Conservation (phyloP, 208 protist genomes). For the Wallacemonas sp. region DNA sequence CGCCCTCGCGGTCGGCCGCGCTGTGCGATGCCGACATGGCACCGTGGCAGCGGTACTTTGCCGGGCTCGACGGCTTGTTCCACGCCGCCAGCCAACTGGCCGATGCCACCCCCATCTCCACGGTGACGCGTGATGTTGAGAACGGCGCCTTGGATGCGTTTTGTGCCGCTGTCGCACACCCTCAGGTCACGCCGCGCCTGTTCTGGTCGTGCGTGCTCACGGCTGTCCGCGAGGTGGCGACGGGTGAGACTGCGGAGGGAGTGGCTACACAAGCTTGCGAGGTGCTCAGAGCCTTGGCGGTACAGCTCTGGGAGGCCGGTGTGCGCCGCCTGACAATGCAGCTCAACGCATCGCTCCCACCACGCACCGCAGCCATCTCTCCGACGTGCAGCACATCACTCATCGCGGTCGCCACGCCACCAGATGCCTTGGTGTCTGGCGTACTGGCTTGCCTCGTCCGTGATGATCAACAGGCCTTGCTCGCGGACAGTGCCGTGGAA, state of each 20-base stretch:
- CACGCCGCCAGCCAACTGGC: not conserved
- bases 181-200: no score
- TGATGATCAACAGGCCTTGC: not conserved
- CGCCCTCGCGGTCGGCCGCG: no score
- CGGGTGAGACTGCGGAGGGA: not conserved
- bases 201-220: no score
- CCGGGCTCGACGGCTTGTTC: not conserved
- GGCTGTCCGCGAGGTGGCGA: not conserved
- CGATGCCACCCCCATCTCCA: no score
- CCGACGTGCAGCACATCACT: no score
- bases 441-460: not conserved
- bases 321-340: not conserved
- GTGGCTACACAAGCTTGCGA: no score
- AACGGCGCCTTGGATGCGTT: not conserved
- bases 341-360: not conserved
- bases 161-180: not conserved
- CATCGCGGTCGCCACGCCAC: not conserved
- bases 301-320: not conserved
- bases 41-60: slow-evolving; percentile 7
- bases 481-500: not conserved
- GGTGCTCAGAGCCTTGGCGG: not conserved
- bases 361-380: not conserved
- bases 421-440: not conserved
- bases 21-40: no score
- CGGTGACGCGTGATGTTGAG: no score